Percentiles rank a stretch among this genome's conserved stretches.
phyloP scores from a whole-genome alignment of 768 basidiomycete genomes.

The Amyloporia xantha region DNA sequence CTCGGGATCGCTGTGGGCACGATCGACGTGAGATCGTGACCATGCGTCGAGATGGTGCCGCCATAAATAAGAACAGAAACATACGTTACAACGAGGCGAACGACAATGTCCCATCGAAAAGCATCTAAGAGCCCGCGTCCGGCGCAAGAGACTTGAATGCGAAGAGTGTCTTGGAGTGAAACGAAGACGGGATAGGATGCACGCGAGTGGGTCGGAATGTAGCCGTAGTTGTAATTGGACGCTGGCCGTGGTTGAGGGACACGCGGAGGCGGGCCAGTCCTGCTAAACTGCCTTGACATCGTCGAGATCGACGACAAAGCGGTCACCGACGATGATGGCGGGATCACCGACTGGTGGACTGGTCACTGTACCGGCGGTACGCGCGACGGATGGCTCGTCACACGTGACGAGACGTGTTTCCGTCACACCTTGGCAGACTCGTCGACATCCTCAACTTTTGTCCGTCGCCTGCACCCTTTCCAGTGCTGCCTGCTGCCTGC shows the following conservation, averaged over 20 bases:
- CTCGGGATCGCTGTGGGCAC: slow-evolving; percentile 55
- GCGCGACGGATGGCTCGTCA: background rate
- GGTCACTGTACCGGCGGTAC: background rate
- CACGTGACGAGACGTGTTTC: background rate
- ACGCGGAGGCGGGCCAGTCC: background rate
- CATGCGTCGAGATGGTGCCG: background rate
- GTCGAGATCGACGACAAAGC: background rate
- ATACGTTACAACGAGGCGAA: slow-evolving; percentile 53
- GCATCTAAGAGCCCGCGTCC: slow-evolving; percentile 61
- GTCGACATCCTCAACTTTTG: too few species aligned
- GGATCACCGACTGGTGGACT: background rate
- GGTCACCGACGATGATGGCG: background rate
- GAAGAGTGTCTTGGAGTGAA: slow-evolving; percentile 50
- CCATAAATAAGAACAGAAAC: too few species aligned
- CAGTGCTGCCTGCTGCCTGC: too few species aligned
- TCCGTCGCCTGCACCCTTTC: too few species aligned
- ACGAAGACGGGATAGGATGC: slow-evolving; percentile 65
- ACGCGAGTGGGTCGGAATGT: slow-evolving; percentile 28
- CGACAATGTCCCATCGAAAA: slow-evolving; percentile 64
- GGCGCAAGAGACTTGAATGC: slow-evolving; percentile 55
- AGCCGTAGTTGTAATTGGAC: background rate
- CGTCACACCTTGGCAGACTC: background rate
- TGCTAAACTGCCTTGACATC: background rate
- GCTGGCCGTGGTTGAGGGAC: background rate
- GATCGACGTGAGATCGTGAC: slow-evolving; percentile 10